Conservation (phyloP, 176 grass and related monocot genomes). For the Carex pumila region DNA sequence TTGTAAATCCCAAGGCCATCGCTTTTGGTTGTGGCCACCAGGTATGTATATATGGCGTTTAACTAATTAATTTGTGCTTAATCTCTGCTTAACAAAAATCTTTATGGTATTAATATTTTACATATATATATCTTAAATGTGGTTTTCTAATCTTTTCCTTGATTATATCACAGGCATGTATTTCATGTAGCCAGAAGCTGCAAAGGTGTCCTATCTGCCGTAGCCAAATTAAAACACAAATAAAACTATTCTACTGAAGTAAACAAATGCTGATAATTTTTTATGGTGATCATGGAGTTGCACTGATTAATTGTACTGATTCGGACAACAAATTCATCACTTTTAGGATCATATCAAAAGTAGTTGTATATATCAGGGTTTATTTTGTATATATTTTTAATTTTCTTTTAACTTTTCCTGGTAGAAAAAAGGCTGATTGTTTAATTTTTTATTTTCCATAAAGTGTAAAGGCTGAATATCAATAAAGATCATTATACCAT, state of each 20-base stretch:
- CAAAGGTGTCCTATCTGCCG: constrained; percentile 10
- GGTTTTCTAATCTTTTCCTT: not conserved
- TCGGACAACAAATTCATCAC: not conserved
- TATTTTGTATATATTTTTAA: not conserved
- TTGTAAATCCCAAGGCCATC: constrained; percentile 8
- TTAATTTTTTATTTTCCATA: not conserved
- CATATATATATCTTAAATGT: not conserved
- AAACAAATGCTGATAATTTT: not conserved
- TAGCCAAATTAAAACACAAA: constrained; percentile 17
- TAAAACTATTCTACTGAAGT: constrained; percentile 10
- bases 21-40: constrained; percentile 23
- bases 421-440: not conserved
- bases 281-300: not conserved
- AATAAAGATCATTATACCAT: not conserved
- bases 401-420: not conserved
- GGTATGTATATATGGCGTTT: not conserved
- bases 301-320: not conserved
- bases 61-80: not conserved
- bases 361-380: not conserved
- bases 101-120: not conserved
- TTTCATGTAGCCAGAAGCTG: constrained; percentile 15
- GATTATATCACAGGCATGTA: constrained; percentile 12
- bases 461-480: not conserved
- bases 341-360: not conserved
- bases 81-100: not conserved